Evolutionary conservation across 2,329 filamentous ascomycete genomes (phyloP), one percentile per base, ranked within the genome.

Genomic region (Aspergillus sp.): DNA sequence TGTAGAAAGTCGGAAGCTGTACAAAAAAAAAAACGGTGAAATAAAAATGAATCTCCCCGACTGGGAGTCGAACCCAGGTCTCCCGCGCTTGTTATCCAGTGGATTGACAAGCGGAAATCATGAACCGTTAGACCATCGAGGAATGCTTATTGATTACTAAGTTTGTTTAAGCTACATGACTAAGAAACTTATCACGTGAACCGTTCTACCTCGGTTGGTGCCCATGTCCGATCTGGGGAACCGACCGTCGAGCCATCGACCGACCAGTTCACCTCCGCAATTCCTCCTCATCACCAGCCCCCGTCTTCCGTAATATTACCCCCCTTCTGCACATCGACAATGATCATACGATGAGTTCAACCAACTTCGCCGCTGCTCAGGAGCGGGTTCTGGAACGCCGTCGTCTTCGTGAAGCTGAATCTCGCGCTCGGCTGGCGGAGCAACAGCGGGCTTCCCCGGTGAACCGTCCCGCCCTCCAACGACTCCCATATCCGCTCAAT

Each of bases 281-380:
- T 46, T 51, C 45, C 49, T 50, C 45, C 26, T 30, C 3, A 30
- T 30, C 9, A 30, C 38, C 45, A 40, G 14, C 45, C 45, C 17
- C 36, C 16, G 22, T 43, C n/a, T 16, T 17, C 20, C 44, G 7
- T 33, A 22, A 32, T 50, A 44, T 44, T 24, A 41, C 20, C 35
- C 40, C 38, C 45, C 10, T 35, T 17, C 46, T 20, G 36, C 49
- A 30, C 45, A 49, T 38, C 58, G 45, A 67, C 55, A 47, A 74
- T 73, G 72, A 63, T 68, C 45, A 55, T 58, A 70, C 65, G 59
- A 82, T 82, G 80, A 80, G 76, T 59, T 78, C 79, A 50, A 76
- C 81, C 67, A 88, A 88, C 74, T 96, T 96, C 75, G 87, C 89
- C 72, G 87, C 90, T 71, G 93, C 93, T 60, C 92, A 96, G 77